Conservation (phyloP, 163 green algal genomes). For the Picocystis sp. region DNA sequence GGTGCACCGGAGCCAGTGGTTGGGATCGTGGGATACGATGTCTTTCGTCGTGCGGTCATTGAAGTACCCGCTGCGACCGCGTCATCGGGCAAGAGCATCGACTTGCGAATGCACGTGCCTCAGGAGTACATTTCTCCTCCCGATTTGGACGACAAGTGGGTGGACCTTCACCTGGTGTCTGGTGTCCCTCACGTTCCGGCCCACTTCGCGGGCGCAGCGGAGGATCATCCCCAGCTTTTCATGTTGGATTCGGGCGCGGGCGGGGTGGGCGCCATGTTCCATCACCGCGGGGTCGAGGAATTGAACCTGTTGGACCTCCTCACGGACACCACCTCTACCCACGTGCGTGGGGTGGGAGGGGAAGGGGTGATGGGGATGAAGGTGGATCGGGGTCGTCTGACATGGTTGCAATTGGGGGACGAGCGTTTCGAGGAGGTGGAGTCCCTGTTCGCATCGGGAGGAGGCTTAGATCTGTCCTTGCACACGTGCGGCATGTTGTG, state of each 20-base stretch:
- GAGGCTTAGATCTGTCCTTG: conserved; percentile 36
- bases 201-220: not conserved
- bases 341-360: conserved; percentile 21
- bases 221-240: conserved; percentile 24
- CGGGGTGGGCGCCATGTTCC: conserved; percentile 52
- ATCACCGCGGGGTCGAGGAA: conserved; percentile 29
- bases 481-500: conserved; percentile 39
- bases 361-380: conserved; percentile 9
- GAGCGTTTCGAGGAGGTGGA: conserved; percentile 19
- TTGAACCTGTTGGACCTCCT: conserved; percentile 17
- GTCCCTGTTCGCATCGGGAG: conserved; percentile 18
- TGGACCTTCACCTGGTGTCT: no score
- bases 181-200: no score
- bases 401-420: conserved; percentile 23
- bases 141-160: no score
- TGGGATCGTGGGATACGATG: conserved; percentile 53
- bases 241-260: conserved; percentile 59
- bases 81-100: not conserved
- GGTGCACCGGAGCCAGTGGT: conserved; percentile 37
- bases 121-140: no score
- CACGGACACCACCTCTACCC: not conserved
- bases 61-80: conserved; percentile 15
- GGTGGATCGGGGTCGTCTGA: conserved; percentile 17
- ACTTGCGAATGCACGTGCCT: not conserved
- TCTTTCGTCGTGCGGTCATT: conserved; percentile 30